A percentile compares a stretch with the other conserved stretches of the same genome.
These are phyloP conservation scores for Chlorophyllum brunneum DNA, from an alignment of 768 basidiomycete species.

Conservation along the genomic window DNA sequence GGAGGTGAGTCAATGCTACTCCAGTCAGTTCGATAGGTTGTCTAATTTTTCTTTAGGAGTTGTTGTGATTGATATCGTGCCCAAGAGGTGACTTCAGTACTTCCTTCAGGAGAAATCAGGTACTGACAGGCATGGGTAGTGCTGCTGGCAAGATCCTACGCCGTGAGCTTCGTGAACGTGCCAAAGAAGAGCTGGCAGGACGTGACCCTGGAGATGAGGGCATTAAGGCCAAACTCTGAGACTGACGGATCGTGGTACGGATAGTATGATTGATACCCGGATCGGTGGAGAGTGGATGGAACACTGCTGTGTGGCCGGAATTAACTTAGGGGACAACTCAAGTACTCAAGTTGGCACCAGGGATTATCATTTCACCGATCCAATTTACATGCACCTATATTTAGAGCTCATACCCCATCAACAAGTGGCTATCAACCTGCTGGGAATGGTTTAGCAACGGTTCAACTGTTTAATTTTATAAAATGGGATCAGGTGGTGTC, in stretches of 20 bases:
- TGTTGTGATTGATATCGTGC: constrained; percentile 55
- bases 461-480: not conserved
- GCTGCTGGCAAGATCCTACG: constrained; percentile 87
- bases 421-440: not conserved
- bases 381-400: no score
- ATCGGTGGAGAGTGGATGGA: not conserved
- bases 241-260: not conserved
- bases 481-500: constrained; percentile 48
- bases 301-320: not conserved
- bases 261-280: not conserved
- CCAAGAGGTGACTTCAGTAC: constrained; percentile 54
- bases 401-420: no score
- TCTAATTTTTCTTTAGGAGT: constrained; percentile 51
- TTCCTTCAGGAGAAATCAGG: not conserved
- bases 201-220: constrained; percentile 31
- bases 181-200: constrained; percentile 50
- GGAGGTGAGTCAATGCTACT: constrained; percentile 79
- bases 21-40: no score
- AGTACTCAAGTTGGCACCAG: no score
- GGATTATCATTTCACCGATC: no score
- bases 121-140: constrained; percentile 32
- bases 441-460: not conserved
- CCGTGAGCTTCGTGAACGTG: constrained; percentile 66
- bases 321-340: no score
- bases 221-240: constrained; percentile 32